Percentiles rank a stretch among this genome's conserved stretches.
These are phyloP conservation scores for Sugiyamaella floridensis DNA, from an alignment of 805 yeast species.

Conservation along the genomic window DNA sequence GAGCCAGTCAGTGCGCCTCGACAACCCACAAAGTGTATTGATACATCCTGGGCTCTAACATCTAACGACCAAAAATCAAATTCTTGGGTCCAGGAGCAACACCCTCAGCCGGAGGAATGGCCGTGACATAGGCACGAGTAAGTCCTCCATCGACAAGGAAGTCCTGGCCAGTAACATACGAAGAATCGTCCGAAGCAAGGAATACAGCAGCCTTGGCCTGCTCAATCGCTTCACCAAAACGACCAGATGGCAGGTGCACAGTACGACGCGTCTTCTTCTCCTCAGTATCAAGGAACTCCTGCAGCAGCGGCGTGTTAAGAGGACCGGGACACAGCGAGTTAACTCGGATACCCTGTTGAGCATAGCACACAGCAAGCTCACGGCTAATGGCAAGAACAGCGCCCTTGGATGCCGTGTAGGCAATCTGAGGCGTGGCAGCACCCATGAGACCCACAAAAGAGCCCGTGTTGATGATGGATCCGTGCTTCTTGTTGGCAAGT, in stretches of 20 bases:
- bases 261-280: constrained; percentile 40
- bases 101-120: constrained; percentile 19
- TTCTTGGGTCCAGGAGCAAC: constrained; percentile 25
- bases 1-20: no score
- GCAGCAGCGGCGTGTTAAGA: constrained; percentile 54
- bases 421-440: constrained; percentile 35
- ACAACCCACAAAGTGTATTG: no score
- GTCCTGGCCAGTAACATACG: constrained; percentile 55
- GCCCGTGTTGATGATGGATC: constrained; percentile 34
- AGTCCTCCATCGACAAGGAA: constrained; percentile 53
- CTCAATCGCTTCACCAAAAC: constrained; percentile 61
- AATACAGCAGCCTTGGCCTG: constrained; percentile 54
- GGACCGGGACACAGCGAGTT: constrained; percentile 56
- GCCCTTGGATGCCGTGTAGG: constrained; percentile 36
- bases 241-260: constrained; percentile 43
- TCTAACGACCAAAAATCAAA: constrained; percentile 23
- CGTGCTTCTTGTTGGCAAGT: constrained; percentile 24
- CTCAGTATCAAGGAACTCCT: constrained; percentile 47
- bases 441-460: constrained; percentile 34
- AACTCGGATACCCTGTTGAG: constrained; percentile 47
- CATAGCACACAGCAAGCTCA: constrained; percentile 53
- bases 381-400: constrained; percentile 34
- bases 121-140: constrained; percentile 29
- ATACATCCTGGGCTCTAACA: not conserved
- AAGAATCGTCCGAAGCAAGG: constrained; percentile 45